Conservation (phyloP, 2,329 filamentous ascomycete genomes). For the Chaetomium strumarium region DNA sequence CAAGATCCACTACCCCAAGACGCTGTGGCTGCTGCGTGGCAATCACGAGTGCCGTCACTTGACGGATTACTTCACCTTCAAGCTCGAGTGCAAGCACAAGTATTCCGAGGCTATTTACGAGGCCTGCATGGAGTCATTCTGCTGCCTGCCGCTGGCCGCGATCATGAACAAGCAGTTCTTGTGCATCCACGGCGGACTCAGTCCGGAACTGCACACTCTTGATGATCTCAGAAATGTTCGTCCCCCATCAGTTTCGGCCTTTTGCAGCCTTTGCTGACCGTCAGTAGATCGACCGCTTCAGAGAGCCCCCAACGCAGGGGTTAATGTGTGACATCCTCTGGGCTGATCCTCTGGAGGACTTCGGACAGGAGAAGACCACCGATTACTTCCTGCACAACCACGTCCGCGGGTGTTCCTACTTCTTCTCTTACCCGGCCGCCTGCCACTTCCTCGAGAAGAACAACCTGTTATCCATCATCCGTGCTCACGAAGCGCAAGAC, state of each 20-base stretch:
- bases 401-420: slow-evolving; percentile 96
- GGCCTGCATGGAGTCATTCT: slow-evolving; percentile 98
- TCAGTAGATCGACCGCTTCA: slow-evolving; percentile 85
- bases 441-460: slow-evolving; percentile 99
- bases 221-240: slow-evolving; percentile 86
- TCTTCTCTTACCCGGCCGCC: slow-evolving; percentile 96
- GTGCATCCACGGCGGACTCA: slow-evolving; percentile 94
- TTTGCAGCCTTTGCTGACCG: background rate
- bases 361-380: slow-evolving; percentile 96
- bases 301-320: slow-evolving; percentile 93
- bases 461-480: slow-evolving; percentile 92
- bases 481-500: slow-evolving; percentile 96
- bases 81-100: slow-evolving; percentile 99
- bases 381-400: slow-evolving; percentile 99
- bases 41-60: slow-evolving; percentile 99
- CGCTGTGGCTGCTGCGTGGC: slow-evolving; percentile 90
- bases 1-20: slow-evolving; percentile 99
- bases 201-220: slow-evolving; percentile 90
- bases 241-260: slow-evolving; percentile 15
- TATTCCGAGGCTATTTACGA: slow-evolving; percentile 96
- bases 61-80: slow-evolving; percentile 99
- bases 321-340: slow-evolving; percentile 99
- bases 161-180: slow-evolving; percentile 99
- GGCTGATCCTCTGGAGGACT: slow-evolving; percentile 97
- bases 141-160: slow-evolving; percentile 82